A percentile compares a stretch with the other conserved stretches of the same genome.
These are phyloP conservation scores for Coffea eugenioides DNA, from an alignment of 257 asterid species.

Conservation along the genomic window DNA sequence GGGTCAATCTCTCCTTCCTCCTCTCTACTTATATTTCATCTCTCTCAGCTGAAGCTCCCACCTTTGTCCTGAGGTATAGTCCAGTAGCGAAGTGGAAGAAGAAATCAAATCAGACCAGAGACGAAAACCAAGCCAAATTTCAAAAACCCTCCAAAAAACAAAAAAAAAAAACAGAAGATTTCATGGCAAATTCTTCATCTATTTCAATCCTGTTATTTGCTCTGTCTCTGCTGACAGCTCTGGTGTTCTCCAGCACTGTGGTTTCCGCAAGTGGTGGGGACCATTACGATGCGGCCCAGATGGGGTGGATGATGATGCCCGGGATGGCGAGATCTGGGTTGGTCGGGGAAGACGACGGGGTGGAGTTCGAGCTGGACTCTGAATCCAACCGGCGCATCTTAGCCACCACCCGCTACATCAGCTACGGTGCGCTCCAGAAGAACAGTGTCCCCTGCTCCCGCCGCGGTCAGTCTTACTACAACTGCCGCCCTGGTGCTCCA, in stretches of 20 bases:
- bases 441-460: slow-evolving; percentile 87
- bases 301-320: slow-evolving; percentile 58
- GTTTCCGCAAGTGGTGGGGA: slow-evolving; percentile 51
- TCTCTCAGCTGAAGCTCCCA: too few relatives aligned
- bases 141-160: background rate
- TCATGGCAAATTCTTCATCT: slow-evolving; percentile 22
- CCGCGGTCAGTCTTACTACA: slow-evolving; percentile 92
- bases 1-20: slow-evolving; percentile 11
- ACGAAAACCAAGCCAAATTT: background rate
- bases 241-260: slow-evolving; percentile 11
- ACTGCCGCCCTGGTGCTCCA: slow-evolving; percentile 89
- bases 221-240: slow-evolving; percentile 14
- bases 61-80: background rate
- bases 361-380: slow-evolving; percentile 73
- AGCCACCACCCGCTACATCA: slow-evolving; percentile 62
- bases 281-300: slow-evolving; percentile 21
- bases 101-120: background rate
- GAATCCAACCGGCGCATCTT: slow-evolving; percentile 77
- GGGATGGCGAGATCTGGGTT: slow-evolving; percentile 43
- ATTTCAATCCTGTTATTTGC: background rate
- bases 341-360: slow-evolving; percentile 28
- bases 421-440: slow-evolving; percentile 94
- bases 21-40: slow-evolving; percentile 13
- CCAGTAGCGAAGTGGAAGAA: background rate
- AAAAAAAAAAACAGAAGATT: background rate